phyloP scores from a whole-genome alignment of 495 filamentous ascomycete species.

The Mytilinidion resinicola region DNA sequence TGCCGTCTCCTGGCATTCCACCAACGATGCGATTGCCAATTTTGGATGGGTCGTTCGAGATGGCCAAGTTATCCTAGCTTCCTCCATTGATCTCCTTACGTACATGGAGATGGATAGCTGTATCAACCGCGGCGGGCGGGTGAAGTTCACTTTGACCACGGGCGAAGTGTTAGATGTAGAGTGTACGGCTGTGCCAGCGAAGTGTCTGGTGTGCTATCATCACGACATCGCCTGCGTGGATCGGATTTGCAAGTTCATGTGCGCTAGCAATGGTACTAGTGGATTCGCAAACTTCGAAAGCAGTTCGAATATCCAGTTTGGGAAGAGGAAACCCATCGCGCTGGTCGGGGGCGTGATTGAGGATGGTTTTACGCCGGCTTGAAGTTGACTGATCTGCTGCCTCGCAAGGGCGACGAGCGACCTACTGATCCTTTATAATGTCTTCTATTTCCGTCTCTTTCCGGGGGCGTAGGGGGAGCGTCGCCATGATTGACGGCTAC shows the following conservation, averaged over 20 bases:
- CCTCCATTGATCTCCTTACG: background rate
- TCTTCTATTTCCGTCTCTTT: too few relatives aligned
- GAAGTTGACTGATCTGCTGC: too few relatives aligned
- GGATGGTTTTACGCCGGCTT: background rate
- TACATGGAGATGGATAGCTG: conserved; percentile 4
- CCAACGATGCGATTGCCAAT: background rate
- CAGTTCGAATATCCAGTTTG: conserved; percentile 2
- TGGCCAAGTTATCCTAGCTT: background rate
- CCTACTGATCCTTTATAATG: too few relatives aligned
- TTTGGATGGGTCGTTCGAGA: conserved; percentile 1
- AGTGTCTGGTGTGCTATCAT: background rate
- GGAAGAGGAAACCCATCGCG: background rate
- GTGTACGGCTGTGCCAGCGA: background rate
- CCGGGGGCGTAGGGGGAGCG: too few relatives aligned
- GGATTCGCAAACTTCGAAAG: background rate
- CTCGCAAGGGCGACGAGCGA: too few relatives aligned
- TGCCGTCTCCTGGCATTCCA: background rate
- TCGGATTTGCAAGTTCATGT: background rate
- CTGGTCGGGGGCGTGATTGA: background rate
- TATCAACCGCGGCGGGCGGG: background rate
- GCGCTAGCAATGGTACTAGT: background rate
- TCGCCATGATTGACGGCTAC: too few relatives aligned
- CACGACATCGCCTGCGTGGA: background rate
- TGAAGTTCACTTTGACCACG: background rate
- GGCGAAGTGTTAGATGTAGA: conserved; percentile 1